Evolutionary conservation across 2,329 filamentous ascomycete genomes (phyloP).

Genomic region (Fusarium praegraminearum): DNA sequence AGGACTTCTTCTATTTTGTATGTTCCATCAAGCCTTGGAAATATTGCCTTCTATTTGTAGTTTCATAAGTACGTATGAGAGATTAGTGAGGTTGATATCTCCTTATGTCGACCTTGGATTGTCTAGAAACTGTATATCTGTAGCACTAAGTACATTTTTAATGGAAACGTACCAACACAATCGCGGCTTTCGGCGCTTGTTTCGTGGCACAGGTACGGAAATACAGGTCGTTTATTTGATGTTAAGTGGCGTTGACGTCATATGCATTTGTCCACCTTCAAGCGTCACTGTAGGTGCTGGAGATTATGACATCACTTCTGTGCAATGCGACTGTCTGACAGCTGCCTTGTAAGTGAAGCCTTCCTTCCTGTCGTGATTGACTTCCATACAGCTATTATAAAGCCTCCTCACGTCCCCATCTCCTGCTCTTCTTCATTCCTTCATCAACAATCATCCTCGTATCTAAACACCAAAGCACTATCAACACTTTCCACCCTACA

Average conservation of each 20-base stretch:
- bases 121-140: not conserved
- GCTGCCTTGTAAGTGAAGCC: conserved; percentile 18
- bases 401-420: conserved; percentile 48
- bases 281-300: conserved; percentile 26
- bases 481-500: conserved; percentile 10
- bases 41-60: not conserved
- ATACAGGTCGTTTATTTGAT: conserved; percentile 2
- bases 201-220: conserved; percentile 4
- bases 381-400: conserved; percentile 38
- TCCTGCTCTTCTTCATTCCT: not conserved
- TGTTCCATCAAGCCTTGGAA: not conserved
- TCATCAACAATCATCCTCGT: conserved; percentile 19
- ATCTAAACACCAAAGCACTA: conserved; percentile 11
- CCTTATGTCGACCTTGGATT: no score
- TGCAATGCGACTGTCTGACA: not conserved
- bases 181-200: conserved; percentile 23
- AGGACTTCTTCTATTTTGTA: not conserved
- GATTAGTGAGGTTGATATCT: not conserved
- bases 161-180: not conserved
- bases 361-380: conserved; percentile 33
- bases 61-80: not conserved
- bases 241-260: conserved; percentile 34
- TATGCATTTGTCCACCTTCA: conserved; percentile 13
- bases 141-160: not conserved
- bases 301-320: conserved; percentile 44